Evolutionary conservation across 2,329 filamentous ascomycete genomes (phyloP).

Genomic region (Fusarium luffae): DNA sequence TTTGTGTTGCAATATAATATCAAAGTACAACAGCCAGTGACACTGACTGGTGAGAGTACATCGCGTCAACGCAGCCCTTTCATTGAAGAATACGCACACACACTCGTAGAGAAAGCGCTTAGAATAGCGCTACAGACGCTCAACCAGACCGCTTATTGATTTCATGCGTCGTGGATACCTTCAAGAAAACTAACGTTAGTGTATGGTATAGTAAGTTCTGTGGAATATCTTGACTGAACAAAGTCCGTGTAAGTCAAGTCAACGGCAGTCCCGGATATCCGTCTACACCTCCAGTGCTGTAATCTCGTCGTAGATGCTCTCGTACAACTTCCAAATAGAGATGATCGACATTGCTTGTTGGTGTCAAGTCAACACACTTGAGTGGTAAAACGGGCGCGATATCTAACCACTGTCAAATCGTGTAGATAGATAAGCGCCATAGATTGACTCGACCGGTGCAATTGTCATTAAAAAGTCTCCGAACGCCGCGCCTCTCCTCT

Average conservation of each 20-base stretch:
- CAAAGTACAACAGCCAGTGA: background rate
- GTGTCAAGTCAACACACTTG: background rate
- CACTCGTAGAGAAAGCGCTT: conserved; percentile 13
- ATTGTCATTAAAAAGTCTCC: conserved; percentile 22
- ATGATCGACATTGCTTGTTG: conserved; percentile 21
- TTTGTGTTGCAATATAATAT: background rate
- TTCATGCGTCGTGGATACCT: conserved; percentile 2
- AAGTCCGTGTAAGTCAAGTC: conserved; percentile 21
- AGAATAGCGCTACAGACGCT: conserved; percentile 23
- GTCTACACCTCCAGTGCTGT: background rate
- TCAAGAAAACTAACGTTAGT: background rate
- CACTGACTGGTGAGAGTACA: conserved; percentile 1
- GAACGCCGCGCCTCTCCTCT: background rate
- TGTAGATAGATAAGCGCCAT: conserved; percentile 18
- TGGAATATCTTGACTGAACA: background rate
- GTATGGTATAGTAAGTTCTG: background rate
- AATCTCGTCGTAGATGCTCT: background rate
- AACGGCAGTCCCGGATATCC: background rate
- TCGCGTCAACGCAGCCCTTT: conserved; percentile 27
- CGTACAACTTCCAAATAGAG: background rate
- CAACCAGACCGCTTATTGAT: conserved; percentile 10
- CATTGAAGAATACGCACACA: background rate
- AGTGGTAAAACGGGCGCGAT: conserved; percentile 11
- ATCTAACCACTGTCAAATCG: background rate
- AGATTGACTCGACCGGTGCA: conserved; percentile 3